Evolutionary conservation across 305 asterid genomes (phyloP), one percentile per base, ranked within the genome.

Genomic region (Rubia tinctorum): DNA sequence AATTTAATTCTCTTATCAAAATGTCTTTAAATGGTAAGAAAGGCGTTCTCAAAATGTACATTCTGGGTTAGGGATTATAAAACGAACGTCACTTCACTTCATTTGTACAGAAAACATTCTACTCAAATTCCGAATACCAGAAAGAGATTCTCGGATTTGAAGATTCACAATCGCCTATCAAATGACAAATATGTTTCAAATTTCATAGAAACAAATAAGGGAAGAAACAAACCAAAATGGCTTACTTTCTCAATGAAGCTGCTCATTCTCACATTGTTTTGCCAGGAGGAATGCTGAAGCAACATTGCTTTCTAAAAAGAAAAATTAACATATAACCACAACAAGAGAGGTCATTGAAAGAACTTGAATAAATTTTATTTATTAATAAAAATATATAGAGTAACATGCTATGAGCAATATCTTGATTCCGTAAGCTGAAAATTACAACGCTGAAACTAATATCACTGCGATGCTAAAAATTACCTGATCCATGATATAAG

Each of bases 231-330:
- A 82, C 76, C 73, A 68, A 63, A 69, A 25, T 44, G 67, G 65
- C 91, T 86, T 89, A 95, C 99, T 53, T 53, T 23, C 59, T 53
- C 59, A 18, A 53, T 22, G 85, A 95, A 86, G 82, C 85, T 87
- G 3, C 87, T 88, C 98, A 94, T 94, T 85, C 97, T 86, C 77
- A 90, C 82, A 80, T 89, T 94, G 77, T 88, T 91, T 86, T 91
- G 98, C 97, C 98, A 94, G 47, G 95, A 86, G 40, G 97, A 90
- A 79, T 94, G 97, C 81, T 91, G 98, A 75, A 91, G 86, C 73
- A 91, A 68, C 86, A 84, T 86, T 74, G 97, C 91, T 90, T 89
- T 94, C 99, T 94, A 96, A 76, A 83, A 78, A n/a, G n/a, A n/a
- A 74, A 25, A 9, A 1, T 30, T 30, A 30, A 30, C 34, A 30